These are phyloP conservation scores for Salix brachista DNA, from an alignment of 345 rosid species.

Conservation along the genomic window DNA sequence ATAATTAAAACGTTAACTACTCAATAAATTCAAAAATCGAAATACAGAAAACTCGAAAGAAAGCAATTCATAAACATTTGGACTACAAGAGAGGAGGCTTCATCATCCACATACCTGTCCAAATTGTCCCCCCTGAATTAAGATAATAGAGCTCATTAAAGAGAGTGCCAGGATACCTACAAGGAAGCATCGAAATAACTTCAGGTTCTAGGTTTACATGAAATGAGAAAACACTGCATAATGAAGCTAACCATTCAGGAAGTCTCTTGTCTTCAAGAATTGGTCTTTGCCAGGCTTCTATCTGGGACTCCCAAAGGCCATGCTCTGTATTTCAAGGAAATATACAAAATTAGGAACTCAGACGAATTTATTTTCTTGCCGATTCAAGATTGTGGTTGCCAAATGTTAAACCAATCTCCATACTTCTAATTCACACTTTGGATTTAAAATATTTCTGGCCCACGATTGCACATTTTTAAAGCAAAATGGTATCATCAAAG, in stretches of 20 bases:
- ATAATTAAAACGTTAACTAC: not conserved
- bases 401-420: not conserved
- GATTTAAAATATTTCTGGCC: not conserved
- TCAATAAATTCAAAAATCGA: not conserved
- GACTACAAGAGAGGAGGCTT: not conserved
- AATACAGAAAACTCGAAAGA: not conserved
- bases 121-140: constrained; percentile 82
- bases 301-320: constrained; percentile 69
- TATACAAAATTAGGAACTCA: not conserved
- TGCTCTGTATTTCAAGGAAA: constrained; percentile 45
- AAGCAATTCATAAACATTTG: not conserved
- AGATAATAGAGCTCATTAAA: constrained; percentile 95
- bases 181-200: constrained; percentile 13
- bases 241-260: constrained; percentile 67
- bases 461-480: not conserved
- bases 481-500: not conserved
- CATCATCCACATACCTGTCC: constrained; percentile 61
- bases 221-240: constrained; percentile 2
- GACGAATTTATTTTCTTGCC: not conserved
- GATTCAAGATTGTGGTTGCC: not conserved
- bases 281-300: constrained; percentile 91
- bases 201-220: constrained; percentile 4
- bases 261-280: constrained; percentile 84
- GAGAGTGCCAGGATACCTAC: constrained; percentile 80
- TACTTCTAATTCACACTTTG: not conserved